Base-by-base conservation (phyloP, 768 basidiomycete genomes). In the Kwoniella dejecticola region DNA sequence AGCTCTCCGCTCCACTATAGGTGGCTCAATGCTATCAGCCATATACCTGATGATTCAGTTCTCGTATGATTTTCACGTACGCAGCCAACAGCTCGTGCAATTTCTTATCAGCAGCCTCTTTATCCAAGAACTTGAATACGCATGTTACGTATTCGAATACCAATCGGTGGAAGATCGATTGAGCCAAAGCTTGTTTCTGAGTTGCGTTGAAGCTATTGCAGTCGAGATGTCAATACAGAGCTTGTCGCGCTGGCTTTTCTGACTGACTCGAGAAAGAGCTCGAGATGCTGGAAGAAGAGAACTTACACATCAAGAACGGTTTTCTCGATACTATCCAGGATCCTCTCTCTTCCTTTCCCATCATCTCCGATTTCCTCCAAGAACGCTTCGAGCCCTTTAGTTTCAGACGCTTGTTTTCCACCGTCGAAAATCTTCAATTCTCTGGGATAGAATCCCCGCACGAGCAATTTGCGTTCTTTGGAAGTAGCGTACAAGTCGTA, bases 371-470 rank as follows among this genome's bases (percentile, higher is more conserved):
- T 76, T 5, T 82, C 81, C 30, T 87, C 86, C 42, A 95, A 77
- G 2, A 90, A 80, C 0, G 87, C 89, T 15, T 81, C 81, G 46
- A 95, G 78, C 0, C 89, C 70, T 63, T 69, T 71, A 21, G 70
- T 67, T 55, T 77, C 74, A 19, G 59, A 58, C 12, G 46, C 67
- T 31, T 68, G 69, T 44, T 70, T 74, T 26, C 54, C 70, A 1
- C 65, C 68, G 33, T 76, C 79, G 78, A 95, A 91, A 29, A 97
- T 79, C 2, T 83, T 81, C 0, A 87, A 87, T 77, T 97, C 93
- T 76, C 89, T 90, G 13, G 93, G 93, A 67, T 92, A 97, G 65
- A 96, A 91, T 62, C 92, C 90, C 17, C 88, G 85, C 5, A 95
- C 81, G 4, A 97, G 82, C 21, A 91, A 81, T 0, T 87, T 84